Conservation (phyloP, 2,329 filamentous ascomycete species). For the Biscogniauxia marginata region DNA sequence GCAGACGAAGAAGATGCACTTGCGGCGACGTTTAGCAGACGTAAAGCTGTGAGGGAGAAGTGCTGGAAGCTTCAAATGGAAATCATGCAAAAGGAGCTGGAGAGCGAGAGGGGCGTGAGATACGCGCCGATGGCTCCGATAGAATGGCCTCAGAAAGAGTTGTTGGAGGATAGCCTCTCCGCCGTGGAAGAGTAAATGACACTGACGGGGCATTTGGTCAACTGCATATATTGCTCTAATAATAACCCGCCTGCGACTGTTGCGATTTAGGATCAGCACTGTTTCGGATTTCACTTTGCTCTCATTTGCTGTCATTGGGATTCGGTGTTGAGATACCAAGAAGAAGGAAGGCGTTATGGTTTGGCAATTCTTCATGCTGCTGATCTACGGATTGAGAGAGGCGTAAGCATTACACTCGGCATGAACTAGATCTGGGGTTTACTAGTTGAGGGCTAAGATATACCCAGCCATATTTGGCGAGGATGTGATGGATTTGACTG, state of each 20-base stretch:
- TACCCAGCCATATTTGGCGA: neutral
- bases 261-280: neutral
- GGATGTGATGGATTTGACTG: neutral
- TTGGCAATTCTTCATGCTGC: neutral
- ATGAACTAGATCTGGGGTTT: too few relatives aligned
- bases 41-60: conserved; percentile 44
- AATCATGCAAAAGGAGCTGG: conserved; percentile 53
- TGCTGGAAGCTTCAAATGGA: conserved; percentile 55
- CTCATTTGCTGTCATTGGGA: neutral
- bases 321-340: neutral
- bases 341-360: neutral
- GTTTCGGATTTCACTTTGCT: neutral
- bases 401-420: neutral
- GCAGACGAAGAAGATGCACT: conserved; percentile 50
- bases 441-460: neutral
- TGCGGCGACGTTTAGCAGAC: conserved; percentile 42
- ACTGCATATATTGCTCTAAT: neutral
- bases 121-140: conserved; percentile 42
- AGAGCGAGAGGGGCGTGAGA: conserved; percentile 40
- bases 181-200: conserved; percentile 19
- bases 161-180: conserved; percentile 21
- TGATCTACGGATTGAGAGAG: neutral
- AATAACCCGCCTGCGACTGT: neutral
- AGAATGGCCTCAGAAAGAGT: conserved; percentile 39
- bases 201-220: neutral